Conservation (phyloP, 768 basidiomycete species). For the Trametes meyenii region DNA sequence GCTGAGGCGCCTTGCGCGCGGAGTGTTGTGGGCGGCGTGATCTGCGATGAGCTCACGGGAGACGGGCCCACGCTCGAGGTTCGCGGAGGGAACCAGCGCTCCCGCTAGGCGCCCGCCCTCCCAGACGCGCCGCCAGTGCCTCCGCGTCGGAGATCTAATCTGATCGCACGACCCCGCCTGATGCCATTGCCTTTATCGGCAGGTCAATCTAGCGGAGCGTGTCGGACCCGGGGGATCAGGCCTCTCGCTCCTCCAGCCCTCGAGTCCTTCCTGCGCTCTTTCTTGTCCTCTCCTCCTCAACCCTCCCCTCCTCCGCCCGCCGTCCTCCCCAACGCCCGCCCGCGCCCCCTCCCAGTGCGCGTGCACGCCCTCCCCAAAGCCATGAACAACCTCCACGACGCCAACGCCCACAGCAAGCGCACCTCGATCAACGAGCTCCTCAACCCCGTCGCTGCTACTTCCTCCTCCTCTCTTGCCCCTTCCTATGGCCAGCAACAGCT, state of each 20-base stretch:
- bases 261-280: not conserved
- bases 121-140: not conserved
- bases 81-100: conserved; percentile 13
- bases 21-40: not conserved
- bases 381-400: conserved; percentile 47
- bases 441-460: conserved; percentile 46
- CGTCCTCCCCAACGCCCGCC: conserved; percentile 16
- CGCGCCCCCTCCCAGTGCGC: conserved; percentile 8
- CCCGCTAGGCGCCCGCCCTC: not conserved
- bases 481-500: conserved; percentile 35
- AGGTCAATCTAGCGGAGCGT: conserved; percentile 13
- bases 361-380: not conserved
- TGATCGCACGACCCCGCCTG: conserved; percentile 14
- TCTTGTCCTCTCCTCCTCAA: conserved; percentile 6
- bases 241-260: not conserved
- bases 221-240: conserved; percentile 12
- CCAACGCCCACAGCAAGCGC: conserved; percentile 42
- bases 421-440: conserved; percentile 54
- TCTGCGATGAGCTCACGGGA: not conserved
- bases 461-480: conserved; percentile 36
- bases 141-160: conserved; percentile 22
- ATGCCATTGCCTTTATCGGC: conserved; percentile 8
- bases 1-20: not conserved
- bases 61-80: not conserved
- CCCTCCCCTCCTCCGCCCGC: not conserved